Evolutionary conservation across 345 rosid genomes (phyloP), one percentile per base, ranked within the genome.

Genomic region (Angophora floribunda): DNA sequence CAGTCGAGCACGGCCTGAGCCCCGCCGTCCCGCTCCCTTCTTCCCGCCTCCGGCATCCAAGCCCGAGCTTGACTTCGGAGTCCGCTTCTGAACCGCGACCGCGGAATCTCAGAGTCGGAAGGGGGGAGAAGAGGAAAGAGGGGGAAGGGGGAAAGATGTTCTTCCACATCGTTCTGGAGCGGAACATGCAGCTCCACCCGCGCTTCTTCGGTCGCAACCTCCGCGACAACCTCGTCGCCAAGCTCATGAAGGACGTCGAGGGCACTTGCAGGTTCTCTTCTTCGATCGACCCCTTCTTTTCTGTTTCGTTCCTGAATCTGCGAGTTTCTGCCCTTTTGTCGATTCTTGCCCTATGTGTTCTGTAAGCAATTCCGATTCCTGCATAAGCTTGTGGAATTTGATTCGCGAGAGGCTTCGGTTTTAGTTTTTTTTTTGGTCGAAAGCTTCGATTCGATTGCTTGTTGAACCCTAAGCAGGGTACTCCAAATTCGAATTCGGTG

Each of bases 171-270:
- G 94, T 96, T 7, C 80, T 95, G 90, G 98, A 97, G 96, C 90
- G 99, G 75, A 97, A 96, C 91, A 96, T 97, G 98, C 99, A 96
- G 70, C 87, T 96, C 86, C 99, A 96, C 88, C 99, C 99, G 14
- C 95, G 98, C 61, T 93, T 92, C 93, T 96, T 97, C 87, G 99
- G 99, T 84, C 98, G 97, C 75, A 96, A 92, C 87, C 97, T 97
- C 86, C 94, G 98, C 22, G 98, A 96, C 7, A 95, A 93, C 61
- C 95, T 97, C 15, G 96, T 95, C 21, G 91, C 99, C 85, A 94
- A 96, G 91, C 99, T 97, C 91, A 95, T 95, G 98, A 96, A 96
- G 90, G 99, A 97, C 91, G 99, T 97, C 70, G 99, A 96, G 88
- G 98, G 99, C 80, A 97, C 99, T 92, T 96, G 97, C 99, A 95